Evolutionary conservation across 176 grass and related monocot genomes (phyloP).

Genomic region (Cymbopogon citratus): DNA sequence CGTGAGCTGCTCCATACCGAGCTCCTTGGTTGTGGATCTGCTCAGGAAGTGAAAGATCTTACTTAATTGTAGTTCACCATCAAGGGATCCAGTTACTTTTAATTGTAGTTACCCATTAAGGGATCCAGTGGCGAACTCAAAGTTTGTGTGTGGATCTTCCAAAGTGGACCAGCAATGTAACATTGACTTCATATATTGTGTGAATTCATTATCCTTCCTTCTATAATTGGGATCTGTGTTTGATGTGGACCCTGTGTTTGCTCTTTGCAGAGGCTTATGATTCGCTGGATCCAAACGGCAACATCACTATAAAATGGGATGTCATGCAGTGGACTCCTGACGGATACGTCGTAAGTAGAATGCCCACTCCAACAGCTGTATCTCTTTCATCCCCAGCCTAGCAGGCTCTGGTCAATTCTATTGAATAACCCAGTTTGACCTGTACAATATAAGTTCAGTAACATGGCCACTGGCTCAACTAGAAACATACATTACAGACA

Average conservation of each 20-base stretch:
- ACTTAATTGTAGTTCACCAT: not conserved
- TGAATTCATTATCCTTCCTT: not conserved
- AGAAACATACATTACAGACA: conserved; percentile 8
- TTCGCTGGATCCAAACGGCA: conserved; percentile 74
- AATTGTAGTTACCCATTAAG: not conserved
- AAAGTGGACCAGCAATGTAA: not conserved
- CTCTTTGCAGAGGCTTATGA: conserved; percentile 71
- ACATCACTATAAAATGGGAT: conserved; percentile 97
- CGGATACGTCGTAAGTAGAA: conserved; percentile 89
- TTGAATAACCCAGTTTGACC: not conserved
- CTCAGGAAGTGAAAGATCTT: not conserved
- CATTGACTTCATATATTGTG: not conserved
- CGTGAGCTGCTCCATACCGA: not conserved
- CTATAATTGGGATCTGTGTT: conserved; percentile 14
- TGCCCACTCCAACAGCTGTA: not conserved
- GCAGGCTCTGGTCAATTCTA: not conserved
- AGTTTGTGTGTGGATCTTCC: not conserved
- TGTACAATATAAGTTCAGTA: not conserved
- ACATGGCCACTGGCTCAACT: not conserved
- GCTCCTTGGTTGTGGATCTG: conserved; percentile 10
- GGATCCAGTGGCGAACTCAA: not conserved
- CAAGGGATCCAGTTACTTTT: not conserved
- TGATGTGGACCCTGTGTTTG: conserved; percentile 27
- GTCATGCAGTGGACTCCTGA: conserved; percentile 85
- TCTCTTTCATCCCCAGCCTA: conserved; percentile 5